Evolutionary conservation across 352 stramenopile species (phyloP), one percentile per base, ranked within the genome.

Genomic region (Globisporangium orthogonon): DNA sequence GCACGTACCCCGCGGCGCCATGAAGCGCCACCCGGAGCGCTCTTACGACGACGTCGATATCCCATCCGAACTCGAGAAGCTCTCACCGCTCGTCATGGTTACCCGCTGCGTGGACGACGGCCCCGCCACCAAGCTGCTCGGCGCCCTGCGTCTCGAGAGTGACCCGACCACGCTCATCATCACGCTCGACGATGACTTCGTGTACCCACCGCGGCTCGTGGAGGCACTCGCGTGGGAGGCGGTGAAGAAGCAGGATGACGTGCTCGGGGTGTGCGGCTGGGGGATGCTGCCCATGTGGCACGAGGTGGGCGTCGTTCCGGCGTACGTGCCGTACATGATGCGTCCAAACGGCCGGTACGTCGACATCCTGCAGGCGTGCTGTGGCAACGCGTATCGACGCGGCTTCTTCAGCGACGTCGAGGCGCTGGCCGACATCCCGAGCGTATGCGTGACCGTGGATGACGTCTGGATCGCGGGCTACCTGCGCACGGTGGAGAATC

Each of bases 321-420:
- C 81, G 15, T 92, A 92, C 54, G 83, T 91, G 60, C 83, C 83
- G 2, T 92, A 92, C 55, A 86, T 90, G 49, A 88, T 90, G 83
- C 80, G 80, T 0, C 78, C 83, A 0, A 62, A 56, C 23, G 83
- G 83, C 17, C 80, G 80, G 39, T 87, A 81, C 48, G 83, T 92
- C 35, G 83, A 92, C 55, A 89, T 92, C 31, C 65, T 87, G 35
- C 77, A 87, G 59, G 77, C 77, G 2, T 87, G 77, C 33, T 87
- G 77, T 33, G 77, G 77, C 17, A 87, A 86, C 48, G 83, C 80
- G 3, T 92, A 91, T 58, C 76, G 83, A 4, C 76, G 80, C 30
- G 76, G 78, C 17, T 92, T 92, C 58, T 92, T 92, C 65, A 61
- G 53, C 43, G 78, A 91, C 41, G 65, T 92, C 5, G 71, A 89